Base-by-base conservation (phyloP, 2,329 filamentous ascomycete genomes). In the Aspergillus brunneoviolaceus region DNA sequence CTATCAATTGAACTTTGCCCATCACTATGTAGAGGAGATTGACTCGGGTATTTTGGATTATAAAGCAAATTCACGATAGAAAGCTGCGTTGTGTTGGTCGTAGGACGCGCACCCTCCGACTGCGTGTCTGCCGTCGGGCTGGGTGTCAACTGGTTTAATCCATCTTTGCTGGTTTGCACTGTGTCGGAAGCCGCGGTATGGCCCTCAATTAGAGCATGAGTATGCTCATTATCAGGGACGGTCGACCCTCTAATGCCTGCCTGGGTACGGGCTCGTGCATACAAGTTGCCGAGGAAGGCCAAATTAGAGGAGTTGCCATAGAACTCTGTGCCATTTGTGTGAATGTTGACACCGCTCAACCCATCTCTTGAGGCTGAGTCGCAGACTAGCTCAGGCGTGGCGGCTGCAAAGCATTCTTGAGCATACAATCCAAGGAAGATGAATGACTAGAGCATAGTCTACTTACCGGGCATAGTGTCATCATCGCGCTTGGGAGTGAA, bases 241-340 rank as follows among this genome's bases (percentile, higher is more conserved):
- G 63, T 42, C 14, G 35, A 51, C 21, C n/a, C 33, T n/a, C 47
- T 56, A 7, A 5, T 60, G 10, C 61, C 60, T 14, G 58, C 58
- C 39, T 68, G 67, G 14, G 59, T 61, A 16, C 60, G 65, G 5
- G 67, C 67, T 33, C 66, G 59, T 16, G 63, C 59, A 45, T 67
- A 68, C 11, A 67, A 52, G 29, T 66, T 69, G 2, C 64, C 66
- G 1, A 70, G 60, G 39, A 71, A 71, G 2, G 69, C 69, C 11
- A 71, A n/a, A 23, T 69, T 71, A 6, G 69, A 69, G 11, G 68
- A 70, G 29, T 63, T 67, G 12, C 69, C 69, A 49, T 70, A 71
- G 49, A 71, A 70, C 51, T 71, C 68, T 2, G 66, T 70, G 27
- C 69, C 67, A 49, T 67, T 70, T 10, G 69, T 70, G 23, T 69